These are phyloP conservation scores for Naganishia onofrii DNA, from an alignment of 768 basidiomycete genomes.

Conservation along the genomic window DNA sequence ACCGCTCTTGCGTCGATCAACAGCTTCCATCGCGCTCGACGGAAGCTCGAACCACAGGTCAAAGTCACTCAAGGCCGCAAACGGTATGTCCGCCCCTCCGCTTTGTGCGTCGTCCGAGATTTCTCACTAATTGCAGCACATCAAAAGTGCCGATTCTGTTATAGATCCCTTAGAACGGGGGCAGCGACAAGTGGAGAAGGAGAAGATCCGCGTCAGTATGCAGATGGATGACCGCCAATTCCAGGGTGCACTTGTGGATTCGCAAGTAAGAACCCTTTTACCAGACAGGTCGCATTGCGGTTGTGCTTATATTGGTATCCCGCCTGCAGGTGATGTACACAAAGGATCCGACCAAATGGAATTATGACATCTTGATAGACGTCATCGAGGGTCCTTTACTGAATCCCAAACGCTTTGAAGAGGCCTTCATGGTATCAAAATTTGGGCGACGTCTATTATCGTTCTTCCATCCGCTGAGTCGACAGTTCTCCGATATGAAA, in stretches of 20 bases:
- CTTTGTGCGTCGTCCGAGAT: background rate
- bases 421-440: conserved; percentile 83
- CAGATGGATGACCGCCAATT: conserved; percentile 95
- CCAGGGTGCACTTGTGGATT: conserved; percentile 76
- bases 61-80: conserved; percentile 1
- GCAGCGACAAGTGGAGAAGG: conserved; percentile 85
- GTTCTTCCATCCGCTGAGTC: conserved; percentile 87
- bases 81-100: background rate
- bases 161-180: conserved; percentile 83
- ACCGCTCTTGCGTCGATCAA: conserved; percentile 83
- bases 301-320: background rate
- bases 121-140: conserved; percentile 1
- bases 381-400: conserved; percentile 87
- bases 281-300: conserved; percentile 7
- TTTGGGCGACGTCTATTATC: conserved; percentile 86
- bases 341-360: conserved; percentile 89
- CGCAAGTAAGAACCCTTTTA: conserved; percentile 62
- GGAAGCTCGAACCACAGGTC: conserved; percentile 8
- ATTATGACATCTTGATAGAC: conserved; percentile 80
- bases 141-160: conserved; percentile 58
- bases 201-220: conserved; percentile 81
- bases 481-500: conserved; percentile 76
- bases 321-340: conserved; percentile 69
- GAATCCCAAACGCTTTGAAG: conserved; percentile 87
- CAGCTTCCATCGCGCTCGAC: conserved; percentile 83